A percentile compares a stretch with the other conserved stretches of the same genome.
These are phyloP conservation scores for Drechslerella coelobrocha DNA, from an alignment of 2,329 filamentous ascomycete genomes.

Conservation along the genomic window DNA sequence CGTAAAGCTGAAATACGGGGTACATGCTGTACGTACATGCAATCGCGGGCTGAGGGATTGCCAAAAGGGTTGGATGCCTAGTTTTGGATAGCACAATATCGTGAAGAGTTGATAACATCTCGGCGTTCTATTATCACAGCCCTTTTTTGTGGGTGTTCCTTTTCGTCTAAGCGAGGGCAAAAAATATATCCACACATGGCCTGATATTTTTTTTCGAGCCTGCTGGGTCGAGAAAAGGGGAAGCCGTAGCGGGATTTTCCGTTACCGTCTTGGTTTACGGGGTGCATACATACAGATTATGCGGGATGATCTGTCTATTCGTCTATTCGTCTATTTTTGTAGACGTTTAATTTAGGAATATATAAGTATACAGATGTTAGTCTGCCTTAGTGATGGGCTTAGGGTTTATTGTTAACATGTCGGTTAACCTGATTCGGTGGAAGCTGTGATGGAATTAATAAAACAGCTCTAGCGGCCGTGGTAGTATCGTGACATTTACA, in stretches of 20 bases:
- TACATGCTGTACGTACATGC: not conserved
- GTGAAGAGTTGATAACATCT: constrained; percentile 14
- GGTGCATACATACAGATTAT: not conserved
- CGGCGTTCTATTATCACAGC: constrained; percentile 48
- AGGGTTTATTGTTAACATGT: not conserved
- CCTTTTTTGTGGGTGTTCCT: constrained; percentile 18
- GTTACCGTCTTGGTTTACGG: no score
- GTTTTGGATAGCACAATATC: not conserved
- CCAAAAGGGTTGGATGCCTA: not conserved
- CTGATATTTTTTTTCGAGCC: not conserved
- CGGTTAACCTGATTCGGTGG: not conserved
- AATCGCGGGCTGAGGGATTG: not conserved
- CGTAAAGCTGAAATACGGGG: not conserved
- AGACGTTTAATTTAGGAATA: no score
- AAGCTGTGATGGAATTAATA: no score
- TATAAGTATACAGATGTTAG: no score
- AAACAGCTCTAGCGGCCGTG: not conserved
- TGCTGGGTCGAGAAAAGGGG: constrained; percentile 26
- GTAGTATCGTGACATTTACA: not conserved
- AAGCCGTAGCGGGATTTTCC: constrained; percentile 14
- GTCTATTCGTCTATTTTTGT: not conserved
- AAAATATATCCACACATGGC: not conserved
- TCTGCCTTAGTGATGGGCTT: no score
- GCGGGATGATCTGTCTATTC: not conserved
- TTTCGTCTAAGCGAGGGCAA: constrained; percentile 38